Percentiles rank a stretch among this genome's conserved stretches.
phyloP scores from a whole-genome alignment of 1,284 basidiomycete species.

The Pseudozyma thailandica region DNA sequence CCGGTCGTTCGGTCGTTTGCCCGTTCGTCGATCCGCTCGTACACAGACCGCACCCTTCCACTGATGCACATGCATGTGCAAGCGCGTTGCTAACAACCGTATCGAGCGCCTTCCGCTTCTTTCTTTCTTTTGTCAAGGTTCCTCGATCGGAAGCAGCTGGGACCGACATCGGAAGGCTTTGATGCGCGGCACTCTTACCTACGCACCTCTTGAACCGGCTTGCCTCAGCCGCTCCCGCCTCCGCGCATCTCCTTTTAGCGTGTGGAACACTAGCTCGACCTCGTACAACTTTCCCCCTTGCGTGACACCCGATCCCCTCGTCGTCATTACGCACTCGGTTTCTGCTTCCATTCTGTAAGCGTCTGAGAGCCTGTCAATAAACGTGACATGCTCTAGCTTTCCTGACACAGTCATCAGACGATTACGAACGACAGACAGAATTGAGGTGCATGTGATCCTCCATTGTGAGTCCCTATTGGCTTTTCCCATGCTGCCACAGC shows the following conservation, averaged over 20 bases:
- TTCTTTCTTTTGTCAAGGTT: not conserved
- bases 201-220: not conserved
- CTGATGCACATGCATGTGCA: too few species aligned
- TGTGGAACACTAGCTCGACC: not conserved
- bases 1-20: too few species aligned
- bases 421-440: constrained; percentile 1
- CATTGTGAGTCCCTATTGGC: not conserved
- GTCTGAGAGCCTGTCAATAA: not conserved
- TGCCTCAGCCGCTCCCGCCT: not conserved
- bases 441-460: not conserved
- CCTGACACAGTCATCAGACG: too few species aligned
- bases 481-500: too few species aligned
- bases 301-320: too few species aligned
- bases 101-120: too few species aligned
- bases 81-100: too few species aligned
- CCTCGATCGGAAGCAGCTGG: not conserved
- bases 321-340: not conserved
- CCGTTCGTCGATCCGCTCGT: too few species aligned
- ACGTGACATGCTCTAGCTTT: not conserved
- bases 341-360: not conserved
- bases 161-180: not conserved
- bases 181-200: not conserved
- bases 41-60: too few species aligned
- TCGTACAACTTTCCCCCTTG: not conserved
- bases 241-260: not conserved